Percentiles rank a stretch among this genome's conserved stretches.
These are phyloP conservation scores for Fusarium heterosporum DNA, from an alignment of 2,329 filamentous ascomycete species.

Conservation along the genomic window DNA sequence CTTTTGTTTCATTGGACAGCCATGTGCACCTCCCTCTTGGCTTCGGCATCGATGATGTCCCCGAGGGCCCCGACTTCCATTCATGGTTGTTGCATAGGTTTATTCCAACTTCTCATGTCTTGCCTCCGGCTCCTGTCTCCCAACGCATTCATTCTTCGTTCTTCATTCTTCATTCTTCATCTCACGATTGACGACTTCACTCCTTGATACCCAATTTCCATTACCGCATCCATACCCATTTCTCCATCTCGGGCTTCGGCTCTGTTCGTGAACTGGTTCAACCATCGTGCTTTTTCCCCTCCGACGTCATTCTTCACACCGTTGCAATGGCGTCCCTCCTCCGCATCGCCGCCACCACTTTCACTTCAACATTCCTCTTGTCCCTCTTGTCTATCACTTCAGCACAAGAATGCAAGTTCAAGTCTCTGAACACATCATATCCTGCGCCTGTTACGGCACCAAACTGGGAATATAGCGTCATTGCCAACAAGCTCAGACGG, in stretches of 20 bases:
- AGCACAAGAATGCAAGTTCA: conserved; percentile 23
- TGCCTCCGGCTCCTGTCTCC: not conserved
- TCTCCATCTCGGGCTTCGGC: not conserved
- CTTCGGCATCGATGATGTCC: conserved; percentile 10
- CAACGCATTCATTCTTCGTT: not conserved
- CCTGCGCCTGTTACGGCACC: conserved; percentile 53
- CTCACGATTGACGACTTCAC: conserved; percentile 1
- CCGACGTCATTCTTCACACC: conserved; percentile 18
- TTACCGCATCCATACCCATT: not conserved
- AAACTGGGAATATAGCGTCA: conserved; percentile 59
- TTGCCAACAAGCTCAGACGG: conserved; percentile 55
- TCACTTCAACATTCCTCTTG: conserved; percentile 17
- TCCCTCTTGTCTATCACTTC: conserved; percentile 15
- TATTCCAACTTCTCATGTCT: not conserved
- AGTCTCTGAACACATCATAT: conserved; percentile 52
- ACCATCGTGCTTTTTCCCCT: not conserved
- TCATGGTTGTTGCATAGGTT: not conserved
- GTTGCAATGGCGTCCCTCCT: conserved; percentile 26
- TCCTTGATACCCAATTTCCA: conserved; percentile 3
- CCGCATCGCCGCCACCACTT: conserved; percentile 16
- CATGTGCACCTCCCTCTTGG: conserved; percentile 12
- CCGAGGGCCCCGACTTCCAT: conserved; percentile 8
- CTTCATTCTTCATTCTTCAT: not conserved
- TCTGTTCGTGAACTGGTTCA: not conserved
- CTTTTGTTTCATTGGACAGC: conserved; percentile 14